These are phyloP conservation scores for Gnomoniopsis sp. DNA, from an alignment of 2,329 filamentous ascomycete genomes.

Conservation along the genomic window DNA sequence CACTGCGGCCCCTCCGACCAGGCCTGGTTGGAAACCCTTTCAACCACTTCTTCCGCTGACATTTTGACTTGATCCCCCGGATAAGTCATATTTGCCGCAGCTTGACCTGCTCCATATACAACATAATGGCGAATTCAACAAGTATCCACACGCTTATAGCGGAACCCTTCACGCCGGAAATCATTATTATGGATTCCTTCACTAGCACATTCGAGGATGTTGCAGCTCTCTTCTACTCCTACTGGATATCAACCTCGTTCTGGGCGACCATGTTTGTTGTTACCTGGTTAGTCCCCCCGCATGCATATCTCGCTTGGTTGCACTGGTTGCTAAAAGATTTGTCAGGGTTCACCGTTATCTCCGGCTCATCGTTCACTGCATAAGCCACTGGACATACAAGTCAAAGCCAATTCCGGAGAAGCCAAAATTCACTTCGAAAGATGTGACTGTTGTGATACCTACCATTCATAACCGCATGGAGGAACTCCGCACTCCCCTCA, in stretches of 20 bases:
- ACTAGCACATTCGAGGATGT: slow-evolving; percentile 12
- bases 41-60: neutral
- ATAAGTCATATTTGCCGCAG: neutral
- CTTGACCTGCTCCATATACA: neutral
- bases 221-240: slow-evolving; percentile 3
- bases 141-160: neutral
- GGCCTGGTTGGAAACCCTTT: slow-evolving; percentile 19
- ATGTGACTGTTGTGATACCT: slow-evolving; percentile 93
- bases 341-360: slow-evolving; percentile 81
- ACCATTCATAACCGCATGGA: slow-evolving; percentile 86
- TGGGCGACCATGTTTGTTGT: slow-evolving; percentile 21
- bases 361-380: slow-evolving; percentile 78
- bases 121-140: slow-evolving; percentile 15
- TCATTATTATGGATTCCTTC: slow-evolving; percentile 9
- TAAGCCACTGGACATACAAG: slow-evolving; percentile 83
- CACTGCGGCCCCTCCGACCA: slow-evolving; percentile 20
- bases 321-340: slow-evolving; percentile 15
- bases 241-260: slow-evolving; percentile 15
- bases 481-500: slow-evolving; percentile 76
- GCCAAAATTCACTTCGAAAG: slow-evolving; percentile 72
- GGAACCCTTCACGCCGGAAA: neutral
- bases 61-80: neutral
- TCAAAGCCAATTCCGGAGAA: slow-evolving; percentile 79
- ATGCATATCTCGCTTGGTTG: neutral
- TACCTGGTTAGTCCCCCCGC: slow-evolving; percentile 38